phyloP scores from a whole-genome alignment of 345 rosid genomes.

The Hibiscus syriacus region DNA sequence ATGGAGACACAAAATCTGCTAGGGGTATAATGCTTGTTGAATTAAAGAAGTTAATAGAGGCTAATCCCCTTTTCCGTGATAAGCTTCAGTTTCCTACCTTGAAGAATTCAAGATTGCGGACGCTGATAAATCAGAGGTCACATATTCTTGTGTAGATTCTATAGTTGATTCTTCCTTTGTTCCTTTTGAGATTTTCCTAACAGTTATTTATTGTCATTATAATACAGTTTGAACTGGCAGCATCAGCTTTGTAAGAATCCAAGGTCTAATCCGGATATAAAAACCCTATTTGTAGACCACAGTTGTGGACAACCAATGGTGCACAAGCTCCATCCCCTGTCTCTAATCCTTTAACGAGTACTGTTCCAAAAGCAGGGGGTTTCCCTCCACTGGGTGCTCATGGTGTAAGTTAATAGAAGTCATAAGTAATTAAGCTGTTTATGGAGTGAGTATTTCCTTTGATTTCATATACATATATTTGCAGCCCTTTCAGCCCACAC shows the following conservation, averaged over 20 bases:
- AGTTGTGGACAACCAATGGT: conserved; percentile 71
- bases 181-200: conserved; percentile 9
- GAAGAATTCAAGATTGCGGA: conserved; percentile 73
- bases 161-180: neutral
- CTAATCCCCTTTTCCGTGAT: conserved; percentile 81
- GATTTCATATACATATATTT: conserved; percentile 13
- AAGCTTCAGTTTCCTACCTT: conserved; percentile 81
- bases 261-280: conserved; percentile 74
- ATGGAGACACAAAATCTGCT: conserved; percentile 81
- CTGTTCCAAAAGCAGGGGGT: conserved; percentile 51
- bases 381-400: conserved; percentile 57
- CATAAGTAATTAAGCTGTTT: neutral
- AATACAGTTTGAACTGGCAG: conserved; percentile 81
- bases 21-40: conserved; percentile 79
- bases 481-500: conserved; percentile 71
- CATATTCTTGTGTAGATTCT: conserved; percentile 8
- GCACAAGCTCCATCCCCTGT: conserved; percentile 71
- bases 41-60: conserved; percentile 75
- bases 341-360: conserved; percentile 63
- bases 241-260: conserved; percentile 81
- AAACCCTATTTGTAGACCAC: conserved; percentile 76
- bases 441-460: conserved; percentile 12
- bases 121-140: conserved; percentile 80
- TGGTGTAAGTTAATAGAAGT: conserved; percentile 46
- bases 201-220: conserved; percentile 10